A percentile compares a stretch with the other conserved stretches of the same genome.
Conservation (phyloP, 352 stramenopile genomes). For the Globisporangium emineosum region DNA sequence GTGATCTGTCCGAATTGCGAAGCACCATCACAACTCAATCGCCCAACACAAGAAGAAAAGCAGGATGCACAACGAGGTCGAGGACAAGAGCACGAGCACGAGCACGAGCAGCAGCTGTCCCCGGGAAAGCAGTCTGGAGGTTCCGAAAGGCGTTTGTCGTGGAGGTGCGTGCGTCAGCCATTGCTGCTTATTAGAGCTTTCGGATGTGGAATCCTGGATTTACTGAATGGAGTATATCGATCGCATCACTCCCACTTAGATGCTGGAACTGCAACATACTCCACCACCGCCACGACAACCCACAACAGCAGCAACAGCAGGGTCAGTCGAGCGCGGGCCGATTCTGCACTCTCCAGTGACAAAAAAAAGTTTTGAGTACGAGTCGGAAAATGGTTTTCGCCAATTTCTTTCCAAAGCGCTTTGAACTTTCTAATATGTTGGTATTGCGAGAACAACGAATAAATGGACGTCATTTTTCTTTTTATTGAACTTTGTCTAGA, state of each 20-base stretch:
- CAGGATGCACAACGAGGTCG: no score
- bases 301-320: neutral
- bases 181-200: no score
- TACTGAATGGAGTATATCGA: no score
- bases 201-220: no score
- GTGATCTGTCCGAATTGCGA: constrained; percentile 8
- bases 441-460: no score
- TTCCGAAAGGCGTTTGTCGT: neutral
- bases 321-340: neutral
- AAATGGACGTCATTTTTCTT: no score
- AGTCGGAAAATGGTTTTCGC: neutral
- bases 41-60: neutral
- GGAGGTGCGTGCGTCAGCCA: constrained; percentile 2
- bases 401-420: neutral
- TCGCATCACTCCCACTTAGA: neutral
- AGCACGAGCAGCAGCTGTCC: neutral
- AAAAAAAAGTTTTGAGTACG: neutral
- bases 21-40: constrained; percentile 7
- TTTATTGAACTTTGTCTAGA: no score
- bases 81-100: neutral
- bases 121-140: neutral
- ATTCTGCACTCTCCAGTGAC: constrained; percentile 5
- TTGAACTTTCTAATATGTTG: neutral
- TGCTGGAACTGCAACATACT: constrained; percentile 10
- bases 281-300: neutral